Conservation (phyloP, 129 eudicot species). For the Tagetes erecta region DNA sequence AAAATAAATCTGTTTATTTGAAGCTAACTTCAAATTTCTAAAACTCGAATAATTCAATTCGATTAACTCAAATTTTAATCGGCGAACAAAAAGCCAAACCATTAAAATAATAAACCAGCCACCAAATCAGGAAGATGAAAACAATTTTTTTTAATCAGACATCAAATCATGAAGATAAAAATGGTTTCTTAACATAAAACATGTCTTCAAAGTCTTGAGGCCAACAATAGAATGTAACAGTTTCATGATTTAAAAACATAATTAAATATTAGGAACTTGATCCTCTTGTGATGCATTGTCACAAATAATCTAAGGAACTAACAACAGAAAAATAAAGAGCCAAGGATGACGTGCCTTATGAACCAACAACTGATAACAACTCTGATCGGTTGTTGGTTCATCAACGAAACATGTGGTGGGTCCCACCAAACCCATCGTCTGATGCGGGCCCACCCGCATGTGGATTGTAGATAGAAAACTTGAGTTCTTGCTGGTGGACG, state of each 20-base stretch:
- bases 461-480: constrained; percentile 46
- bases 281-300: constrained; percentile 7
- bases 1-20: too few species aligned
- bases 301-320: constrained; percentile 27
- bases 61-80: too few species aligned
- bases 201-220: background rate
- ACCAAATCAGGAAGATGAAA: background rate
- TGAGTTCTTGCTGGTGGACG: constrained; percentile 40
- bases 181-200: background rate
- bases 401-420: constrained; percentile 41
- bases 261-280: constrained; percentile 1
- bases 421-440: constrained; percentile 32
- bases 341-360: constrained; percentile 90
- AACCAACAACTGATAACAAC: constrained; percentile 25
- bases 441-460: constrained; percentile 30
- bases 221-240: background rate
- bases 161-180: background rate
- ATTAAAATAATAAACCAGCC: background rate
- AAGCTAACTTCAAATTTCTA: too few species aligned
- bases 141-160: background rate
- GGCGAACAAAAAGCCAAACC: too few species aligned
- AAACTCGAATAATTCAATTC: too few species aligned
- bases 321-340: constrained; percentile 53
- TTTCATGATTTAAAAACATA: background rate
- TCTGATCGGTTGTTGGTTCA: constrained; percentile 22